Conservation (phyloP, 2,329 filamentous ascomycete genomes). For the Aureobasidium sp. region DNA sequence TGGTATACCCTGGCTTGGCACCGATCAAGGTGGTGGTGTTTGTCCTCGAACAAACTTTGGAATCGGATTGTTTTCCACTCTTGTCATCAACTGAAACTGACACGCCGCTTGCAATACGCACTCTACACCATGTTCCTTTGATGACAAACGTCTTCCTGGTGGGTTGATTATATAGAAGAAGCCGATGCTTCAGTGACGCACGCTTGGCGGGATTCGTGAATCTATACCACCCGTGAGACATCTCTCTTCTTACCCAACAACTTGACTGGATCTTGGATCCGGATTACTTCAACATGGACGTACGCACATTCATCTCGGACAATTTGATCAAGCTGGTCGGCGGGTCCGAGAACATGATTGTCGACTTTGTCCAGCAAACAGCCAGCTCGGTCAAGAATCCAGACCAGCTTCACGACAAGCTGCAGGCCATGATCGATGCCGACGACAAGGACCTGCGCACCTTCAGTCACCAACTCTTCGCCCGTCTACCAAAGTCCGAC, state of each 20-base stretch:
- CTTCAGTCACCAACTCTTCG: conserved; percentile 41
- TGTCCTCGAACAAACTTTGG: not conserved
- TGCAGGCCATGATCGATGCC: conserved; percentile 45
- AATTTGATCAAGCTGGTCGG: conserved; percentile 45
- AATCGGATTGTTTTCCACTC: too few species aligned
- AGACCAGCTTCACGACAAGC: conserved; percentile 40
- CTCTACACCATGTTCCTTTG: not conserved
- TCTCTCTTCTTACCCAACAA: not conserved
- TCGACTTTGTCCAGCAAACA: conserved; percentile 49
- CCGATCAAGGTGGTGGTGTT: not conserved
- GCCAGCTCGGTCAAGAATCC: conserved; percentile 42
- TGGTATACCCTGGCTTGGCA: conserved; percentile 1
- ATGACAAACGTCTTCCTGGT: not conserved
- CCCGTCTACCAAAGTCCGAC: conserved; percentile 22
- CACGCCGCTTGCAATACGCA: not conserved
- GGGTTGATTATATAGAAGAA: not conserved
- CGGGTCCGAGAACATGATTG: conserved; percentile 46
- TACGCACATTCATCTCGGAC: conserved; percentile 36
- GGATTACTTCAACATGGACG: conserved; percentile 23
- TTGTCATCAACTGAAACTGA: not conserved
- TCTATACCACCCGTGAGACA: not conserved
- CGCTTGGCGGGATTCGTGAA: conserved; percentile 1
- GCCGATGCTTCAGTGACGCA: not conserved
- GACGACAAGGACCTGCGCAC: conserved; percentile 34
- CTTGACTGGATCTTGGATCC: not conserved